Evolutionary conservation across 441 rosid genomes (phyloP), one percentile per base, ranked within the genome.

Genomic region (Gossypium gossypioides): DNA sequence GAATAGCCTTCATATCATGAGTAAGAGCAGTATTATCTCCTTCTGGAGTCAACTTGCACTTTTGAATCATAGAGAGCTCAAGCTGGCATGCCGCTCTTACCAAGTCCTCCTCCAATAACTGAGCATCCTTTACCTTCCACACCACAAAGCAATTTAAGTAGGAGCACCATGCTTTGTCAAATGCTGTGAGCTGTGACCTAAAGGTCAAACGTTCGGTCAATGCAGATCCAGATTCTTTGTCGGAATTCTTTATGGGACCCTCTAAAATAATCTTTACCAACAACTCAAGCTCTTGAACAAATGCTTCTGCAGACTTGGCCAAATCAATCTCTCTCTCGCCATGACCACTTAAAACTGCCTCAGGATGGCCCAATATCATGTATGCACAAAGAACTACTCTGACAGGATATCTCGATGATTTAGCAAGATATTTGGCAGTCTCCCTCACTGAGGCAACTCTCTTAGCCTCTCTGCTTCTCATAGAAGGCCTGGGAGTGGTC

Each of bases 21-120:
- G 87, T 89, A 81, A 94, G 97, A 58, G 73, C 61, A 61, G 73
- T 72, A 69, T 37, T 79, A 42, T 79, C 90, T 60, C 92, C 97
- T 71, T 82, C 85, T 6, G 91, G 77, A 66, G 87, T 87, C 73
- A 88, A 51, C 81, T 86, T 89, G 82, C 97, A 90, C 74, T 88
- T 92, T 25, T 91, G 91, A 75, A 94, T 91, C 97, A 94, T 92
- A 57, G 97, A 94, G 44, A 94, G 91, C 85, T 94, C 99, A 57
- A 95, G 97, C 82, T 91, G 97, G 88, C 99, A 92, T 25, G 97
- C 99, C 21, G 99, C 97, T 84, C 95, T 86, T 4, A 91, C 96
- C 81, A 96, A 78, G 81, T 96, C 98, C 73, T 87, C 91, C 82
- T 89, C 97, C 84, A 96, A 76, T 54, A 82, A 71, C 80, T 83